phyloP scores from a whole-genome alignment of 2,329 filamentous ascomycete genomes.

The Tolypocladium cylindrosporum region DNA sequence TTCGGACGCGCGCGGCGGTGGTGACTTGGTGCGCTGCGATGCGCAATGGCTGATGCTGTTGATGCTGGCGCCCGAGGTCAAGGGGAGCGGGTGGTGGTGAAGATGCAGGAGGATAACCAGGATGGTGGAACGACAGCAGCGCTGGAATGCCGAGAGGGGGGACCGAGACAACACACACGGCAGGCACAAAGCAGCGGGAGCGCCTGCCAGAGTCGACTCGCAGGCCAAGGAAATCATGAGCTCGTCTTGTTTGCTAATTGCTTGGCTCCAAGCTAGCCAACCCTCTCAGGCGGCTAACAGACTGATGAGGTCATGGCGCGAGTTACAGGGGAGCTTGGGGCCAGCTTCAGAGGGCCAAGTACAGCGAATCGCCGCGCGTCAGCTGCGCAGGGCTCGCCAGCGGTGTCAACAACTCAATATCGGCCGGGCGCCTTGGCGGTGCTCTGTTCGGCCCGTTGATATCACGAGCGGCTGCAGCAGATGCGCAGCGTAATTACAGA shows the following conservation, averaged over 20 bases:
- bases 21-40: not conserved
- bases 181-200: not conserved
- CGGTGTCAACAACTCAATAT: no score
- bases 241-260: not conserved
- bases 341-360: not conserved
- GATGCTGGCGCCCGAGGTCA: not conserved
- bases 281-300: not conserved
- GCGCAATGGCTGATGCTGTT: not conserved
- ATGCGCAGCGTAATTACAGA: not conserved
- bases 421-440: not conserved
- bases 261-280: not conserved
- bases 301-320: slow-evolving; percentile 3
- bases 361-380: not conserved
- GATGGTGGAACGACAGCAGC: not conserved
- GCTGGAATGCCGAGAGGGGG: not conserved
- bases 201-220: not conserved
- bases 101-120: not conserved
- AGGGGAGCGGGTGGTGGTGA: not conserved
- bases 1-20: not conserved
- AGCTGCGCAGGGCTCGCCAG: not conserved
- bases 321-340: not conserved
- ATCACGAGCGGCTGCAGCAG: no score
- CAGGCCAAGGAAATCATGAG: not conserved
- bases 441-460: not conserved
- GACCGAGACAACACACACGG: not conserved